A percentile compares a stretch with the other conserved stretches of the same genome.
phyloP scores from a whole-genome alignment of 108 stramenopile genomes.

The Cyclotella choctawhatcheeana region DNA sequence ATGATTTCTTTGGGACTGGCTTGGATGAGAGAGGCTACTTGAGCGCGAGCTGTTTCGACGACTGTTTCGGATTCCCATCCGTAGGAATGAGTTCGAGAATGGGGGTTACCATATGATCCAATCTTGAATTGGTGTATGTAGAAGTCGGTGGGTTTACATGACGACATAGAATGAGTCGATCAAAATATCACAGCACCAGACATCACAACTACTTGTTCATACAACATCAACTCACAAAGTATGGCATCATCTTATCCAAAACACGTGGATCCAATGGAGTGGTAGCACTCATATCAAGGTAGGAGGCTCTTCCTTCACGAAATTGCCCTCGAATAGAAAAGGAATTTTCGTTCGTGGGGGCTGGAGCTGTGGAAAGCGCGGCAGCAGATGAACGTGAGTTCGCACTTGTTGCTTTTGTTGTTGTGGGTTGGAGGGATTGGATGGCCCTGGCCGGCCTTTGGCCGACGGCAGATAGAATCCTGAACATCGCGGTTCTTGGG shows the following conservation, averaged over 20 bases:
- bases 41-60: conserved; percentile 89
- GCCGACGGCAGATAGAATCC: no score
- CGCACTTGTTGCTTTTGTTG: neutral
- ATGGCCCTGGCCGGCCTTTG: neutral
- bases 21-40: conserved; percentile 91
- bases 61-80: conserved; percentile 97
- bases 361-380: conserved; percentile 2
- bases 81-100: conserved; percentile 96
- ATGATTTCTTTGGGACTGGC: conserved; percentile 96
- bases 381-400: neutral
- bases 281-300: conserved; percentile 92
- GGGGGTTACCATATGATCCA: conserved; percentile 97
- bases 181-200: neutral
- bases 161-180: neutral
- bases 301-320: conserved; percentile 82
- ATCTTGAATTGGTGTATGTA: conserved; percentile 57
- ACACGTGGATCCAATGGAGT: conserved; percentile 99
- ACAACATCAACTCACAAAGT: conserved; percentile 64
- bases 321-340: conserved; percentile 76
- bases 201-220: neutral
- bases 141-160: no score
- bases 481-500: no score
- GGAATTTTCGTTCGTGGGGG: neutral
- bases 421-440: neutral
- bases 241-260: conserved; percentile 97